Evolutionary conservation across 257 asterid genomes (phyloP), one percentile per base, ranked within the genome.

Genomic region (Plantago major): DNA sequence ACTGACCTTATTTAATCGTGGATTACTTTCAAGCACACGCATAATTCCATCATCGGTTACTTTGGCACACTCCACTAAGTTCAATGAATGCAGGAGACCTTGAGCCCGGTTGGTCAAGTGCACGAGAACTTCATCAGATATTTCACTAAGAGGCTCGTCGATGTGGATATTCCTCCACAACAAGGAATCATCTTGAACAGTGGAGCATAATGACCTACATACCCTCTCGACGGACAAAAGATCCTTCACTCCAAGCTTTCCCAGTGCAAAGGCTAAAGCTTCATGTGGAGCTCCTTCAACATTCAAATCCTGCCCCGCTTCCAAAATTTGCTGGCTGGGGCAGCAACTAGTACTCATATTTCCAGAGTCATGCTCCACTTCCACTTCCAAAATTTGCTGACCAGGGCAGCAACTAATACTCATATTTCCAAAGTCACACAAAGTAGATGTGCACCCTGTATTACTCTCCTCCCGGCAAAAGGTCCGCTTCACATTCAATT

Each of bases 161-260:
- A 92, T 77, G 75, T 78, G 93, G 64, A 92, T 74, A 45, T 62
- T 74, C 80, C 61, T 81, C 98, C 98, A 88, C 63, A 92, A 58
- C 62, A 72, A 67, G 15, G 87, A 79, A 68, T 84, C 96, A 49
- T 30, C 75, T 58, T 64, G 81, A n/a, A 88, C 83, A 10, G 79
- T 61, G 47, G 71, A 64, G 57, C 66, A 63, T 57, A 88, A 64
- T n/a, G 88, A 82, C 66, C 70, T 81, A 67, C 90, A 88, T 53
- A 86, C 96, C 71, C 74, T 80, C 63, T 78, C 93, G 56, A 84
- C 83, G 0, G 82, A 76, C 46, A 92, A 73, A 77, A 92, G 87
- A 54, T 92, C 97, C 72, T 77, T 79, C 65, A 84, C 78, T 62
- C 90, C 95, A 37, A 92, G 73, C 72, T 74, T 75, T 42, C 75